Percentiles rank a stretch among this genome's conserved stretches.
phyloP scores from a whole-genome alignment of 1,284 basidiomycete species.

The Heliocybe sulcata region DNA sequence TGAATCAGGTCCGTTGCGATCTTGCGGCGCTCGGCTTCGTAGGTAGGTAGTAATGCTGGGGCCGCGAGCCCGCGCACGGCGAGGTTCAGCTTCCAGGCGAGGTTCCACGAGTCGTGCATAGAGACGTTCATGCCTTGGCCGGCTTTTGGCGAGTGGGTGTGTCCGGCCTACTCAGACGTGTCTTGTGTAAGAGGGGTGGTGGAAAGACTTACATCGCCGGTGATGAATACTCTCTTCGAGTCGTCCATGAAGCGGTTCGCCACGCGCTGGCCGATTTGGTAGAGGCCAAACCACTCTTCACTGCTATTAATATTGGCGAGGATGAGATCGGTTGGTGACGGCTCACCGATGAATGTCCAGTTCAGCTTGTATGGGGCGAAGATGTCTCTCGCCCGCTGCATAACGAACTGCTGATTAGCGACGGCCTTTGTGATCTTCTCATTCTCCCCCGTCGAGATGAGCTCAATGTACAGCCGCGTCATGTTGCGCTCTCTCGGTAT shows the following conservation, averaged over 20 bases:
- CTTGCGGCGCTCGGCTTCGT: background rate
- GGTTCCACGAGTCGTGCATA: constrained; percentile 8
- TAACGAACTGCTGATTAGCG: background rate
- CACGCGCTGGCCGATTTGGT: background rate
- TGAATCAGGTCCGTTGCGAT: background rate
- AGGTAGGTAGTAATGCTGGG: background rate
- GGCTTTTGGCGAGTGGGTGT: constrained; percentile 12
- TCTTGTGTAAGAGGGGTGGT: background rate
- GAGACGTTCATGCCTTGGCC: constrained; percentile 13
- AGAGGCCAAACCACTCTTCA: background rate
- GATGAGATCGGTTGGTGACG: background rate
- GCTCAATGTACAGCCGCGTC: background rate
- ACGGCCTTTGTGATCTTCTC: background rate
- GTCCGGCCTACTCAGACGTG: constrained; percentile 8
- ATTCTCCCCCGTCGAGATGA: background rate
- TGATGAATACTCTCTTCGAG: background rate
- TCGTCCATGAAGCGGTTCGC: background rate
- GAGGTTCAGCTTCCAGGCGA: background rate
- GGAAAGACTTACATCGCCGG: background rate
- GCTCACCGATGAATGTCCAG: background rate
- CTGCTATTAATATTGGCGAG: background rate
- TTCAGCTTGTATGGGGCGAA: background rate
- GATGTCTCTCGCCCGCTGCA: background rate
- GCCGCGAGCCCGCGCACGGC: background rate
- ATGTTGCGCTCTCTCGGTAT: background rate